Base-by-base conservation (phyloP, 2,329 filamentous ascomycete species). In the Penicillium janthinellum region DNA sequence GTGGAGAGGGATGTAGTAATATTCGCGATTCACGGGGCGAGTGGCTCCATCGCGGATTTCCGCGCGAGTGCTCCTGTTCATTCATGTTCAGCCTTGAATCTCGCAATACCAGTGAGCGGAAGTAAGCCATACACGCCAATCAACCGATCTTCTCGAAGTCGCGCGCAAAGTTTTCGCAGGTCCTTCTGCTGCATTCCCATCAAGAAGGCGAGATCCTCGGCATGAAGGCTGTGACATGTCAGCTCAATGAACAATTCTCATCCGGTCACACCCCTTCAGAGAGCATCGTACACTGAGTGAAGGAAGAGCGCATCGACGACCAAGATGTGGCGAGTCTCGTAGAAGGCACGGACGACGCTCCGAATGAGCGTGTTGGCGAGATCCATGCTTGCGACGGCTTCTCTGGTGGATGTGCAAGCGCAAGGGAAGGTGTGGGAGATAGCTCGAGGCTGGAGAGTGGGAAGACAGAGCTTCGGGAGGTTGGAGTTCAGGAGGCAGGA, bases 1-100 rank as follows among this genome's bases (percentile, higher is more conserved):
- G 60, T 95, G 91, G 71, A 96, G 96, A 74, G 97, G 93, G 74
- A 99, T 94, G 78, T 91, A 99, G 80, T 96, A 99, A 83, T 96
- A 99, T 63, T 94, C 96, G 70, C 91, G 87, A 73, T 90, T 92
- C 66, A 90, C 88, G 5, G 91, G 90, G 54, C 92, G 88, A 59
- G 90, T 89, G 60, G 92, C 90, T 54, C 91, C 91, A 71, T 93
- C 90, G 66, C 89, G 88, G 57, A 90, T 81, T 74, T 96, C 92
- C 52, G 88, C 86, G 61, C 92, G 88, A 35, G 88, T 87, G 74
- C 88, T 88, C 70, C 85, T 91, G 71, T 60, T 44, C 14, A 34
- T 28, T 28, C 11, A 12, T 17, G 37, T 51, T 68, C 57, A 71
- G 68, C 54, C 56, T 28, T 38, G 22, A 12, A 28, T 2, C 34